phyloP scores from a whole-genome alignment of 2,329 filamentous ascomycete species.

The Aspergillus versicolor region DNA sequence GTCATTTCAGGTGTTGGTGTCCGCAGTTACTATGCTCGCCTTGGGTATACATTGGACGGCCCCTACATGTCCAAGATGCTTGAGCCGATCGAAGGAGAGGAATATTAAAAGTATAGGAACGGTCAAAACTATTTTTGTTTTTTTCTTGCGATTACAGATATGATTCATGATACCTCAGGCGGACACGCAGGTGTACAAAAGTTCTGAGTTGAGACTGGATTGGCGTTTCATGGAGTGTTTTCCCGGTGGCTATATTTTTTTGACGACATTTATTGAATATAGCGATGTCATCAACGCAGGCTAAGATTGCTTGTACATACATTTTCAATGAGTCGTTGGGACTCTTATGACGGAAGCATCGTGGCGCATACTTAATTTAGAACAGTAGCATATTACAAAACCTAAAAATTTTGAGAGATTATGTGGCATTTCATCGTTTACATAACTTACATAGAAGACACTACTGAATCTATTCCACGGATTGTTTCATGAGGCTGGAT shows the following conservation, averaged over 20 bases:
- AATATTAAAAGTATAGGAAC: conserved; percentile 15
- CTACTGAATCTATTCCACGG: background rate
- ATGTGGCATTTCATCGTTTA: background rate
- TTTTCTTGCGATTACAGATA: conserved; percentile 5
- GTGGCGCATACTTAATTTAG: background rate
- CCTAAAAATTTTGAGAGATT: background rate
- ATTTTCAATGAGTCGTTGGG: background rate
- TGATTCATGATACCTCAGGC: conserved; percentile 13
- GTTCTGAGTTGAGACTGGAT: background rate
- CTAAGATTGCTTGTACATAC: background rate
- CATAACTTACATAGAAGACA: background rate
- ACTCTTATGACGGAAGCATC: background rate
- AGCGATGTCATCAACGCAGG: background rate
- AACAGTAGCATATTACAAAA: background rate
- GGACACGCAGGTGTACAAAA: background rate
- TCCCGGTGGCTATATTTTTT: background rate
- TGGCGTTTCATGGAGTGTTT: conserved; percentile 2
- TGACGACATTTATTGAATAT: background rate
- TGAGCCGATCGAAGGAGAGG: conserved; percentile 41
- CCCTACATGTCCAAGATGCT: conserved; percentile 67
- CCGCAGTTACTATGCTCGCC: conserved; percentile 86
- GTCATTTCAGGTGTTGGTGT: conserved; percentile 98
- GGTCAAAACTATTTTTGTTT: background rate
- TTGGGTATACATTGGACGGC: conserved; percentile 92
- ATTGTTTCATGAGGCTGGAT: background rate